phyloP scores from a whole-genome alignment of 768 basidiomycete species.

The Mycena belliarum region DNA sequence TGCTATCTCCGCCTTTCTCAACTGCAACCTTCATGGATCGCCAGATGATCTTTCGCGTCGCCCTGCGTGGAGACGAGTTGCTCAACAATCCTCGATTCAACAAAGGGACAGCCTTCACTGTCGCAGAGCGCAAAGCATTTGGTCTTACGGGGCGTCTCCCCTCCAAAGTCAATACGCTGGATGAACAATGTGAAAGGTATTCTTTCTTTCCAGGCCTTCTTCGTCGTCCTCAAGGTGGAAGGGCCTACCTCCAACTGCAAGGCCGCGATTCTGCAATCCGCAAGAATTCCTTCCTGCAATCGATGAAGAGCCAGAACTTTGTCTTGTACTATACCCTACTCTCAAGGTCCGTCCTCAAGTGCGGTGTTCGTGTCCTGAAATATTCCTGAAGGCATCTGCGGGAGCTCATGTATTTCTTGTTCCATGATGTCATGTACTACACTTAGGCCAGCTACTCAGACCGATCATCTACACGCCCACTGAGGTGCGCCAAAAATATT shows the following conservation, averaged over 20 bases:
- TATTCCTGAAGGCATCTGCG: conserved; percentile 43
- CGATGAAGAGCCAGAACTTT: conserved; percentile 79
- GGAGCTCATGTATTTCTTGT: conserved; percentile 47
- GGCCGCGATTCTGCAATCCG: conserved; percentile 30
- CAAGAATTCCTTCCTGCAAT: conserved; percentile 79
- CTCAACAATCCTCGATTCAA: conserved; percentile 70
- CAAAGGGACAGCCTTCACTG: conserved; percentile 80
- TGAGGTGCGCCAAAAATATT: conserved; percentile 49
- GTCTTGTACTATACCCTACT: conserved; percentile 77
- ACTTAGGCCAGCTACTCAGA: not conserved
- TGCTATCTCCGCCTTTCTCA: not conserved
- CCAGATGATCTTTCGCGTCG: conserved; percentile 38
- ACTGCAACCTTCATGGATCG: not conserved
- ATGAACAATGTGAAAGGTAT: no score
- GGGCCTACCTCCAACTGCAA: conserved; percentile 31
- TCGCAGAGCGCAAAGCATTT: conserved; percentile 67
- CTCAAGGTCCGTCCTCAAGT: conserved; percentile 22
- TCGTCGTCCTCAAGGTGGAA: no score
- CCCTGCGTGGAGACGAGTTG: conserved; percentile 62
- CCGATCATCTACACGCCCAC: conserved; percentile 84
- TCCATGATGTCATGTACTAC: not conserved
- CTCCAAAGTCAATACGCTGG: conserved; percentile 55
- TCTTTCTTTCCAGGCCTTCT: no score
- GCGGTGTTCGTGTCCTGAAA: not conserved
- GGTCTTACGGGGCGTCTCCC: conserved; percentile 58